Percentiles rank a stretch among this genome's conserved stretches.
Conservation (phyloP, 805 yeast genomes). For the Nakazawaea pomicola region DNA sequence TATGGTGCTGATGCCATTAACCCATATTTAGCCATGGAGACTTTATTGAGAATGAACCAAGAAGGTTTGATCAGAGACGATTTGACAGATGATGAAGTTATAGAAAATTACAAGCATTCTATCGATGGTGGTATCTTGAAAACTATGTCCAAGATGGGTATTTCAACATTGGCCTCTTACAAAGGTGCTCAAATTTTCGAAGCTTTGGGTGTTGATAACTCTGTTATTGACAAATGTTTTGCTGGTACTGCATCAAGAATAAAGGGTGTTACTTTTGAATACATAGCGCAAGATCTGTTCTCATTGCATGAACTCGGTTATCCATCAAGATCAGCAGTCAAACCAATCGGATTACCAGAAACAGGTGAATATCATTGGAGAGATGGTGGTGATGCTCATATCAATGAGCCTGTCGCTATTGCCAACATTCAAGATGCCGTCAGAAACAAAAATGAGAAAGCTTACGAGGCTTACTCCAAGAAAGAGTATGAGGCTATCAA, state of each 20-base stretch:
- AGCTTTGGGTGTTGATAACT: conserved; percentile 92
- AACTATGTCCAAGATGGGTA: conserved; percentile 99
- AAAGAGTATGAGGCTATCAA: conserved; percentile 88
- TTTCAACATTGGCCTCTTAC: conserved; percentile 95
- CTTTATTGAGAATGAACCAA: conserved; percentile 75
- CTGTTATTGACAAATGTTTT: conserved; percentile 92
- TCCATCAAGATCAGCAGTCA: conserved; percentile 69
- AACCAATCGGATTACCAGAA: conserved; percentile 78
- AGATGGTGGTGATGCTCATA: conserved; percentile 96
- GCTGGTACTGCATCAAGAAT: conserved; percentile 97
- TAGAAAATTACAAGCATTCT: conserved; percentile 78
- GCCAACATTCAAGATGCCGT: conserved; percentile 98
- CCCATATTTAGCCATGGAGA: conserved; percentile 91
- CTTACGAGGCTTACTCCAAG: conserved; percentile 85
- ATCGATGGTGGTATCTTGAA: conserved; percentile 88
- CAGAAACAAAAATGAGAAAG: conserved; percentile 89
- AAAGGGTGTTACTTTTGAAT: conserved; percentile 91
- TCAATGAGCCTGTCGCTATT: conserved; percentile 91
- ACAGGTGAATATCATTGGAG: conserved; percentile 98
- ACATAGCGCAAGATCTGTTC: conserved; percentile 94
- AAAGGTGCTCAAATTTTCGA: conserved; percentile 99
- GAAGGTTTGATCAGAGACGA: conserved; percentile 65
- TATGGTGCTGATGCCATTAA: conserved; percentile 96
- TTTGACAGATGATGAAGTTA: conserved; percentile 52
- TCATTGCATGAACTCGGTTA: conserved; percentile 89